Evolutionary conservation across 2,329 filamentous ascomycete species (phyloP).

Genomic region (Aspergillus nomiae): DNA sequence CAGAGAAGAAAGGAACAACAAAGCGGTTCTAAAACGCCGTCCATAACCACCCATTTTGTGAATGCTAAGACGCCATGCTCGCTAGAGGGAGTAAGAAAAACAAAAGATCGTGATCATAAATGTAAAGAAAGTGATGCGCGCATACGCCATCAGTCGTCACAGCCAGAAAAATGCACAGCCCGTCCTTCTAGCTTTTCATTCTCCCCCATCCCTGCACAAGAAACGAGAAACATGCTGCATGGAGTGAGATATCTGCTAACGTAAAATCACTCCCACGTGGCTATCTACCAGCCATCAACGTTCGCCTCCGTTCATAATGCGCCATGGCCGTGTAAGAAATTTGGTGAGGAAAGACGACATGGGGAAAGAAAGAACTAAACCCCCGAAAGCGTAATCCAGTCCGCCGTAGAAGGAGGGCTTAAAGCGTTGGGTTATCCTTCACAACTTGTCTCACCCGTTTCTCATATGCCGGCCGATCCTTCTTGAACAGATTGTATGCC

Average conservation of each 20-base stretch:
- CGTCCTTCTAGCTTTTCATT: not conserved
- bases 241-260: not conserved
- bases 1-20: not conserved
- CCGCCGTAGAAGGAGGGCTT: constrained; percentile 16
- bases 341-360: not conserved
- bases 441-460: constrained; percentile 84
- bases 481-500: constrained; percentile 95
- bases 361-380: not conserved
- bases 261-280: constrained; percentile 6
- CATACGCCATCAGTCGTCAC: not conserved
- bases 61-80: constrained; percentile 9
- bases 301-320: not conserved
- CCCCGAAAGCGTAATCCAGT: not conserved
- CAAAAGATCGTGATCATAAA: constrained; percentile 10
- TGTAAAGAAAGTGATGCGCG: constrained; percentile 11
- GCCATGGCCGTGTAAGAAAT: not conserved
- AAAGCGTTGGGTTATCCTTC: constrained; percentile 81
- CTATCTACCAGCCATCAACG: not conserved
- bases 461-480: constrained; percentile 84
- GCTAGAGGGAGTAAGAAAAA: constrained; percentile 6
- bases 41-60: constrained; percentile 5
- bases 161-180: not conserved
- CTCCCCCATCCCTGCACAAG: not conserved
- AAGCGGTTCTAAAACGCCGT: constrained; percentile 3
- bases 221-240: not conserved